Base-by-base conservation (phyloP, 1,284 basidiomycete species). In the Ustilago esculenta region DNA sequence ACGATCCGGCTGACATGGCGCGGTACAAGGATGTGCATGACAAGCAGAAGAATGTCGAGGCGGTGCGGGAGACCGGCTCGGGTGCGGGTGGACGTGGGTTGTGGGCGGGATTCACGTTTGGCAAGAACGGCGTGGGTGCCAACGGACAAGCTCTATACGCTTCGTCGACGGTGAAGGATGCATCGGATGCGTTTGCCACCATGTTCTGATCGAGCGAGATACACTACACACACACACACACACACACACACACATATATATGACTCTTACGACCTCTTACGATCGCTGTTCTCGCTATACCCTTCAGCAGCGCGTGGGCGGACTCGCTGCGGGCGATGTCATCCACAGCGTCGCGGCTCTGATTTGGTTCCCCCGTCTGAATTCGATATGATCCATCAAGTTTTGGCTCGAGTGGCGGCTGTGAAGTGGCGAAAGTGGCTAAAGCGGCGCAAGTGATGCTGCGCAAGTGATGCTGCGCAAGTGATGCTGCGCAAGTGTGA, bases 61-160 rank as follows among this genome's bases (percentile, higher is more conserved):
- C 75, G 5, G 92, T 98, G 23, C 87, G 87, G 81, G 94, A 97
- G 85, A 57, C 48, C 12, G 75, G 74, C 27, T 44, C 65, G 24
- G 66, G 56, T 29, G 59, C 91, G 51, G 85, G 88, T 72, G 83
- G 86, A 8, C 85, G 93, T 27, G 93, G 92, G 4, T 90, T 95
- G 40, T 96, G 92, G 92, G 92, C 96, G 60, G 95, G 96, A 3
- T 99, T 98, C 82, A 98, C 96, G 2, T 98, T 98, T 68, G 77
- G 77, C 47, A 81, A 81, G 65, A 81, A 80, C 68, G 69, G 71
- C 17, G 52, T 63, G 0, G 70, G 67, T 12, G 59, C 61, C 34
- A 70, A 77, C 32, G 69, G 52, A 23, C 43, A 60, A 32, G 53
- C 63, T 10, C 43, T 56, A 15, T 54, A 53, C 46, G 33, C 61